phyloP scores from a whole-genome alignment of 148 eudicot species.

The Camellia sinensis region DNA sequence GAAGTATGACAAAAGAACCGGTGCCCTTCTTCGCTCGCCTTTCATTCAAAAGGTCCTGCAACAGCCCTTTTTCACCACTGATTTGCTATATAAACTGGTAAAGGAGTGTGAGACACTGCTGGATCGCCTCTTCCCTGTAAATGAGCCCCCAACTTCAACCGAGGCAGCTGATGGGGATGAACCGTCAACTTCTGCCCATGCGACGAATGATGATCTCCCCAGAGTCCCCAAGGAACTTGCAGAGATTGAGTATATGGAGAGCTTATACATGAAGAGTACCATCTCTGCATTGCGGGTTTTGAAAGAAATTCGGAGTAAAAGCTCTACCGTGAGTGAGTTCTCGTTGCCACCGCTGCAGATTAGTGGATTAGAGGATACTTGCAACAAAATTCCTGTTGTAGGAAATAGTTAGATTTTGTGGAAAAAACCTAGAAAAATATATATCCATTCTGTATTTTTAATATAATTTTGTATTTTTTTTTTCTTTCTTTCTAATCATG shows the following conservation, averaged over 20 bases:
- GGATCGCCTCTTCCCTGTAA: slow-evolving; percentile 51
- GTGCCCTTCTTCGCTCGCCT: slow-evolving; percentile 77
- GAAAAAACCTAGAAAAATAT: background rate
- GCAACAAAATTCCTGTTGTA: slow-evolving; percentile 55
- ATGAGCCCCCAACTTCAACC: slow-evolving; percentile 34
- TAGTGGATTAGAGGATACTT: slow-evolving; percentile 51
- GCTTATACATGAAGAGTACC: slow-evolving; percentile 72
- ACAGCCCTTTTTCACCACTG: slow-evolving; percentile 90
- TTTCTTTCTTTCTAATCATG: background rate
- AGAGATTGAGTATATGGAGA: slow-evolving; percentile 72
- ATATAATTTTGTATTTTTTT: slow-evolving; percentile 4
- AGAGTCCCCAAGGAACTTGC: slow-evolving; percentile 63
- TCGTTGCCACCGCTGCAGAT: slow-evolving; percentile 82
- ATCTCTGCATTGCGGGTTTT: slow-evolving; percentile 65
- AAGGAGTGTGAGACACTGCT: slow-evolving; percentile 83
- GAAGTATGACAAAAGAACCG: slow-evolving; percentile 88
- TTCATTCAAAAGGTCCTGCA: slow-evolving; percentile 85
- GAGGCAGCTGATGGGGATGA: slow-evolving; percentile 19
- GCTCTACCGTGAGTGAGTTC: slow-evolving; percentile 80
- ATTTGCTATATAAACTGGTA: slow-evolving; percentile 70
- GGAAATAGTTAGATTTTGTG: slow-evolving; percentile 37
- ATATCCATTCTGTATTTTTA: background rate
- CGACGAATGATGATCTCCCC: slow-evolving; percentile 19
- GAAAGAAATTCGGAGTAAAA: slow-evolving; percentile 71
- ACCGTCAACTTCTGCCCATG: slow-evolving; percentile 27